phyloP scores from a whole-genome alignment of 2,329 filamentous ascomycete genomes.

The Emmonsia crescens region DNA sequence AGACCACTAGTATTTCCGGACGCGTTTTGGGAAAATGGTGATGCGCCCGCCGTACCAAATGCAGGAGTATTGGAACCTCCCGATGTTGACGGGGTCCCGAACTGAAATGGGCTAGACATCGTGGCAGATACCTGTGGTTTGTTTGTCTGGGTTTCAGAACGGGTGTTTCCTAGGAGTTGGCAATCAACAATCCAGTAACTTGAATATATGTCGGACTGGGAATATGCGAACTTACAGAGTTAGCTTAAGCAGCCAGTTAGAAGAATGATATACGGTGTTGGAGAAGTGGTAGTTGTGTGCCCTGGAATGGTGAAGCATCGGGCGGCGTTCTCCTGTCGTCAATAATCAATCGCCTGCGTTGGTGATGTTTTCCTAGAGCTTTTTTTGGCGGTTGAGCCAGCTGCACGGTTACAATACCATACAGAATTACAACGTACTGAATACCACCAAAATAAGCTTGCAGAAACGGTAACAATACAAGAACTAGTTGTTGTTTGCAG shows the following conservation, averaged over 20 bases:
- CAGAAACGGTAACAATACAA: constrained; percentile 1
- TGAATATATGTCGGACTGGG: neutral
- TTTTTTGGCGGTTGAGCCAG: neutral
- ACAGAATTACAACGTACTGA: neutral
- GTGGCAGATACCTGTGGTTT: neutral
- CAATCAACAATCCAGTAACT: neutral
- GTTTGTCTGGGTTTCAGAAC: neutral
- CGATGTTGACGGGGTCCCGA: constrained; percentile 28
- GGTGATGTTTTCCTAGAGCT: neutral
- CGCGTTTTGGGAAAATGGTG: constrained; percentile 8
- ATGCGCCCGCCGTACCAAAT: constrained; percentile 3
- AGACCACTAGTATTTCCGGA: constrained; percentile 7
- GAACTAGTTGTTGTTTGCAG: neutral
- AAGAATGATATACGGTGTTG: neutral
- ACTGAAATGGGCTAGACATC: constrained; percentile 28
- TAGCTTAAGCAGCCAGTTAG: neutral
- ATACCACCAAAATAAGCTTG: neutral
- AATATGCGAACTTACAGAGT: neutral
- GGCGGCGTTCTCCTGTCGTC: neutral
- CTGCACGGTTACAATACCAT: neutral
- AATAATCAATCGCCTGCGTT: neutral
- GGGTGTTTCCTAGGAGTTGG: neutral
- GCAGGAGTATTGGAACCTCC: constrained; percentile 19
- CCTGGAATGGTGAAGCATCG: neutral
- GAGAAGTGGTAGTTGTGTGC: neutral